Base-by-base conservation (phyloP, 2,329 filamentous ascomycete genomes). In the Stenocarpella maydis region DNA sequence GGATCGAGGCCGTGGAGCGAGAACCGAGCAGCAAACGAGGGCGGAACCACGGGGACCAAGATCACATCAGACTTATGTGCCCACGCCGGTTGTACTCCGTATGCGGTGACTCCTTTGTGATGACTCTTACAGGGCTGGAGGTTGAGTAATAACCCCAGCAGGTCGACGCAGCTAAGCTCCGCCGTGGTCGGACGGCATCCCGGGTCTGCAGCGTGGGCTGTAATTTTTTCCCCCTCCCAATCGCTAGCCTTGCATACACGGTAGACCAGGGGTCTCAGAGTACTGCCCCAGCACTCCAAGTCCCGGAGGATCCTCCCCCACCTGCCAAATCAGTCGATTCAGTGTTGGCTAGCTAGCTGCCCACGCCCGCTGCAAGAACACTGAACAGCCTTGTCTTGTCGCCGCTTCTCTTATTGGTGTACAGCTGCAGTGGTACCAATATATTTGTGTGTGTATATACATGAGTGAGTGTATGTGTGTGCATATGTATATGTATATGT, bases 71-170 rank as follows among this genome's bases (percentile, higher is more conserved):
- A 49, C 43, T 9, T 31, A 31, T 49, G 58, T 63, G 28, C 58
- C 58, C 58, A 63, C 58, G 58, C 43, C 49, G 26, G 58, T 43
- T 61, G 41, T 34, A 58, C 5, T 58, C 21, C 41, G 53, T 58
- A 34, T 47, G 58, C 41, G 41, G 41, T 61, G 58, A 61, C 58
- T 61, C 58, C 28, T 61, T 49, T 63, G 58, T 12, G 58, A 49
- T 63, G 58, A 63, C 58, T 63, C 58, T 63, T 63, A 14, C 58
- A 63, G 58, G 58, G 58, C 58, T 63, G 58, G 34, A 7, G 41
- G 58, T 63, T 63, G 58, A 63, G 58, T 63, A 63, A 63, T 63
- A 49, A 47, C 58, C 58, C 58, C 58, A 49, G 58, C 41, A 49
- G 26, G 43, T n/a, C n/a, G n/a, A 14, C n/a, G 28, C 58, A 49